Conservation (phyloP, 2,329 filamentous ascomycete genomes). For the Tolypocladium tundrense region DNA sequence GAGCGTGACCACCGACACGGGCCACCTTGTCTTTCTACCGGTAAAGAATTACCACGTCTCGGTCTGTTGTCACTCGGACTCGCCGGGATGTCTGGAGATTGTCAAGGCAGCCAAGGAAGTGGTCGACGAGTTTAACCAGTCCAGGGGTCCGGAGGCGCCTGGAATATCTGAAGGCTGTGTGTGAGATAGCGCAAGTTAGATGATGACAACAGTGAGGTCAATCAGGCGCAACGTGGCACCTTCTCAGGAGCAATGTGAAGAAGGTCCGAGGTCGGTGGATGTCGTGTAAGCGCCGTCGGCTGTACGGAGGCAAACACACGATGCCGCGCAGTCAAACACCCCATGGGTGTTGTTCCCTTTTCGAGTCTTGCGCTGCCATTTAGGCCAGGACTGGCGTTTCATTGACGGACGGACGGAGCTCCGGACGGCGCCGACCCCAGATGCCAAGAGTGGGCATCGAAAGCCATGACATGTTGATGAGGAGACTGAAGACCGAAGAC, state of each 20-base stretch:
- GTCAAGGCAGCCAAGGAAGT: constrained; percentile 26
- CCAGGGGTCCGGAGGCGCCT: background rate
- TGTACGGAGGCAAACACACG: no score
- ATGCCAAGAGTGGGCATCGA: background rate
- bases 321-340: background rate
- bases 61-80: constrained; percentile 36
- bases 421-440: background rate
- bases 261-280: background rate
- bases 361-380: background rate
- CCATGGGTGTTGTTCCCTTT: no score
- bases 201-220: background rate
- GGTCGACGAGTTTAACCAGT: constrained; percentile 29
- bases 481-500: background rate
- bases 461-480: background rate
- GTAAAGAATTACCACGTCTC: constrained; percentile 30
- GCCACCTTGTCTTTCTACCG: constrained; percentile 1
- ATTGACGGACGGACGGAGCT: background rate
- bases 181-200: background rate
- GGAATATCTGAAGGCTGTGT: background rate
- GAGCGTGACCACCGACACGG: background rate
- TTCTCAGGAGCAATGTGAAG: background rate
- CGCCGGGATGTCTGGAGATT: constrained; percentile 32
- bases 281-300: background rate
- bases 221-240: background rate
- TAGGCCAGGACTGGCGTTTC: background rate